A percentile compares a stretch with the other conserved stretches of the same genome.
phyloP scores from a whole-genome alignment of 345 rosid species.

The Eutrema yunnanense region DNA sequence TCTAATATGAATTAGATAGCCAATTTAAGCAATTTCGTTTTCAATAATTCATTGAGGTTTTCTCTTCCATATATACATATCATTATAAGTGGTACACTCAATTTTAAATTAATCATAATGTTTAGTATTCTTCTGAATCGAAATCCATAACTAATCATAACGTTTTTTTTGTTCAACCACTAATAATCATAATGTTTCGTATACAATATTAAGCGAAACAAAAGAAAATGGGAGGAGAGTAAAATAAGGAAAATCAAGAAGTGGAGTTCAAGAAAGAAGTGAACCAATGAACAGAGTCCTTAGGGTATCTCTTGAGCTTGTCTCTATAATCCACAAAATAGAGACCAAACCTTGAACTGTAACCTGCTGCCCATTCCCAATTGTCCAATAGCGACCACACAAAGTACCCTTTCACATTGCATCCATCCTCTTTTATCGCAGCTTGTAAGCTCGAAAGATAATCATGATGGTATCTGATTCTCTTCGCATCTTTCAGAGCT shows the following conservation, averaged over 20 bases:
- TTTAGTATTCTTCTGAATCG: background rate
- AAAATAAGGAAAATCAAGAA: background rate
- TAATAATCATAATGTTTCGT: background rate
- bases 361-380: slow-evolving; percentile 96
- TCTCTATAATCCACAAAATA: slow-evolving; percentile 78
- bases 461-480: slow-evolving; percentile 76
- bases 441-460: slow-evolving; percentile 77
- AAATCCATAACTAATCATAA: background rate
- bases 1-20: background rate
- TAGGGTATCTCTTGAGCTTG: slow-evolving; percentile 87
- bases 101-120: background rate
- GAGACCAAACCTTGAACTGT: slow-evolving; percentile 85
- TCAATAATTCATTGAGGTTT: background rate
- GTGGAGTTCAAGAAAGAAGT: slow-evolving; percentile 64
- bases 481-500: slow-evolving; percentile 69
- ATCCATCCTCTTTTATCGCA: slow-evolving; percentile 87
- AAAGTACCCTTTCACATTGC: slow-evolving; percentile 93
- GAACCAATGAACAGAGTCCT: slow-evolving; percentile 87
- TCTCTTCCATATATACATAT: background rate
- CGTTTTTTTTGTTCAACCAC: background rate
- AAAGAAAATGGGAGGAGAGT: background rate
- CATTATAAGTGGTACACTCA: background rate
- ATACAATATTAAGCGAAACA: background rate
- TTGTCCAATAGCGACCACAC: slow-evolving; percentile 89
- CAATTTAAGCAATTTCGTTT: background rate